These are phyloP conservation scores for Fonsecaea multimorphosa DNA, from an alignment of 2,329 filamentous ascomycete genomes.

Conservation along the genomic window DNA sequence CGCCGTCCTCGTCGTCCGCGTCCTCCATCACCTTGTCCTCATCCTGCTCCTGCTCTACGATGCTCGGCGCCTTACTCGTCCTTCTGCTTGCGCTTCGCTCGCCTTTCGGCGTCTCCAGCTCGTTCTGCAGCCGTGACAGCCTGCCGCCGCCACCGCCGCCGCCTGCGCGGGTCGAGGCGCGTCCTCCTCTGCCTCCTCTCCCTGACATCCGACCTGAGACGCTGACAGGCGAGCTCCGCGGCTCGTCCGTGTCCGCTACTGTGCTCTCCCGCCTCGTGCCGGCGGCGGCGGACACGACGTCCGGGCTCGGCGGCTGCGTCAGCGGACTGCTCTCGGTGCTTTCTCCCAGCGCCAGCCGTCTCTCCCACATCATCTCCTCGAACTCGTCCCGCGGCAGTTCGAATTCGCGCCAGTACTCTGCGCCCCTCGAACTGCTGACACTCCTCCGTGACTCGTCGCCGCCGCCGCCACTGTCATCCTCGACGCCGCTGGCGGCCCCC, in stretches of 20 bases:
- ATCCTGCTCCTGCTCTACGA: slow-evolving; percentile 45
- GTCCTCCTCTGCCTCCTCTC: slow-evolving; percentile 44
- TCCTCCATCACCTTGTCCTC: slow-evolving; percentile 42
- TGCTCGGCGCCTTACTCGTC: slow-evolving; percentile 42
- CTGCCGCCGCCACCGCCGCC: slow-evolving; percentile 39
- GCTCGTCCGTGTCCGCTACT: slow-evolving; percentile 56
- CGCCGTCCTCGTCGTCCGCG: slow-evolving; percentile 48
- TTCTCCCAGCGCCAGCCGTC: slow-evolving; percentile 47
- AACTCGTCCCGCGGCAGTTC: slow-evolving; percentile 62
- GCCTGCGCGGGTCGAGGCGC: slow-evolving; percentile 35
- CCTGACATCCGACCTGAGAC: slow-evolving; percentile 17
- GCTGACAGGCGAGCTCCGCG: slow-evolving; percentile 34
- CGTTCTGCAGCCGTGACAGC: slow-evolving; percentile 49
- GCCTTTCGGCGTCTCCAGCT: slow-evolving; percentile 44
- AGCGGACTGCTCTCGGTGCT: slow-evolving; percentile 23
- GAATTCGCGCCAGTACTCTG: slow-evolving; percentile 67
- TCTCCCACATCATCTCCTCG: slow-evolving; percentile 56
- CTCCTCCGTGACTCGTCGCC: background rate
- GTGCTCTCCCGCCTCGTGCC: slow-evolving; percentile 54
- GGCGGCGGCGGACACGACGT: slow-evolving; percentile 36
- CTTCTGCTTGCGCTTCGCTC: slow-evolving; percentile 36
- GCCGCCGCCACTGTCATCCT: background rate
- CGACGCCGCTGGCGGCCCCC: background rate
- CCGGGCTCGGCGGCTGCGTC: slow-evolving; percentile 6
- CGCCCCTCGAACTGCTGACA: slow-evolving; percentile 53